phyloP scores from a whole-genome alignment of 345 rosid species.

The Barbarea vulgaris region DNA sequence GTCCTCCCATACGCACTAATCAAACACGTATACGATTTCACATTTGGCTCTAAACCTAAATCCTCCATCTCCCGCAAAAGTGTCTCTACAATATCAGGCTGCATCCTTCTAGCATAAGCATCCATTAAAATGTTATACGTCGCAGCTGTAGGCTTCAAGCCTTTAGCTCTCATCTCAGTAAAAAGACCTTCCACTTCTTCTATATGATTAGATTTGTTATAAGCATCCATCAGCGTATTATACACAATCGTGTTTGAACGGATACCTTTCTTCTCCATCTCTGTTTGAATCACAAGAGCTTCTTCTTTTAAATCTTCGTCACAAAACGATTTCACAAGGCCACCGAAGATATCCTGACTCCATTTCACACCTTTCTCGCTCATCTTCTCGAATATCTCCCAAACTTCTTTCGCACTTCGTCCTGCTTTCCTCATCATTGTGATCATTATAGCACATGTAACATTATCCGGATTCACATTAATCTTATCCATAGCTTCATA shows the following conservation, averaged over 20 bases:
- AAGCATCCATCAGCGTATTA: slow-evolving; percentile 84
- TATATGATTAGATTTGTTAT: slow-evolving; percentile 62
- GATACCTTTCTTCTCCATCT: slow-evolving; percentile 88
- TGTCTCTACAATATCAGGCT: slow-evolving; percentile 76
- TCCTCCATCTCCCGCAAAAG: slow-evolving; percentile 71
- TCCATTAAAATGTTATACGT: slow-evolving; percentile 79
- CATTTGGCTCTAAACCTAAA: slow-evolving; percentile 62
- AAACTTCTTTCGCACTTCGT: slow-evolving; percentile 69
- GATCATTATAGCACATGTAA: slow-evolving; percentile 76
- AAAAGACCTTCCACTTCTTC: slow-evolving; percentile 91
- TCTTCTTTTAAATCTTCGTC: slow-evolving; percentile 80
- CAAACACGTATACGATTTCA: slow-evolving; percentile 70
- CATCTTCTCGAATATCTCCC: slow-evolving; percentile 81
- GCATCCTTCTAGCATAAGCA: slow-evolving; percentile 88
- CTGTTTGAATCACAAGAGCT: slow-evolving; percentile 75
- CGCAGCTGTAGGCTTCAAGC: slow-evolving; percentile 59
- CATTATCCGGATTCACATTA: slow-evolving; percentile 64
- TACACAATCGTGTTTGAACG: slow-evolving; percentile 64
- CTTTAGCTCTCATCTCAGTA: slow-evolving; percentile 68
- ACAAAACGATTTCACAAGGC: slow-evolving; percentile 77
- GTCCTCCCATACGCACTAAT: slow-evolving; percentile 81
- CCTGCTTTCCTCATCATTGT: slow-evolving; percentile 71
- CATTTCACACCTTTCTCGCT: slow-evolving; percentile 71
- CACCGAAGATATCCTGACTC: slow-evolving; percentile 72
- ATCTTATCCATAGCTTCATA: slow-evolving; percentile 66